Evolutionary conservation across 441 rosid genomes (phyloP), one percentile per base, ranked within the genome.

Genomic region (Isatis lusitanica): DNA sequence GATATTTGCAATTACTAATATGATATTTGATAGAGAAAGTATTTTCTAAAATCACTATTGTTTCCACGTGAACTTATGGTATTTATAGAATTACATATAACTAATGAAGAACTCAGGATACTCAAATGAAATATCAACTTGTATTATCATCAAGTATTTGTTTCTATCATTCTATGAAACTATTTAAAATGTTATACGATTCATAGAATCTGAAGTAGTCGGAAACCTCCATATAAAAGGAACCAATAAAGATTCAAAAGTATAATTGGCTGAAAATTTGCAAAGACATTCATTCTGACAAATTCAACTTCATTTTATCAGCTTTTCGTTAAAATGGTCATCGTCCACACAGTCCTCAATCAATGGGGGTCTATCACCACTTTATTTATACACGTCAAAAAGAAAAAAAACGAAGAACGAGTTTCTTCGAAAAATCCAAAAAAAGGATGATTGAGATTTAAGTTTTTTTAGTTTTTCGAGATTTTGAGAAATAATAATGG

Each of bases 281-380:
- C 51, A 64, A 65, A 58, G 60, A 77, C 68, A 71, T 77, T 71
- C 80, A 77, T 76, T 66, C 80, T 77, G 80, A 71, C 80, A 77
- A 58, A 60, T 59, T 59, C 80, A 77, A 66, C 80, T 50, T 60
- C 73, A 65, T 71, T 48, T 58, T 73, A 51, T 58, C 80, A 76
- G 80, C 80, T 77, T 76, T 77, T 77, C 73, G 73, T 66, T 58
- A 77, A 55, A 76, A 26, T 71, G 72, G 73, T 66, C 76, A 71
- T 59, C 73, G 66, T 12, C 73, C 76, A 77, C 76, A 77, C 76
- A 77, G 71, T 65, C 58, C 58, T 71, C 73, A 74, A 59, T 74
- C 78, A 67, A 61, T 74, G 77, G 59, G 77, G 59, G 71, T 38
- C 60, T 63, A 56, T 69, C 17, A 35, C 55, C 53, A 62, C 51